These are phyloP conservation scores for Pseudocercospora vitis DNA, from an alignment of 2,329 filamentous ascomycete genomes.

Conservation along the genomic window DNA sequence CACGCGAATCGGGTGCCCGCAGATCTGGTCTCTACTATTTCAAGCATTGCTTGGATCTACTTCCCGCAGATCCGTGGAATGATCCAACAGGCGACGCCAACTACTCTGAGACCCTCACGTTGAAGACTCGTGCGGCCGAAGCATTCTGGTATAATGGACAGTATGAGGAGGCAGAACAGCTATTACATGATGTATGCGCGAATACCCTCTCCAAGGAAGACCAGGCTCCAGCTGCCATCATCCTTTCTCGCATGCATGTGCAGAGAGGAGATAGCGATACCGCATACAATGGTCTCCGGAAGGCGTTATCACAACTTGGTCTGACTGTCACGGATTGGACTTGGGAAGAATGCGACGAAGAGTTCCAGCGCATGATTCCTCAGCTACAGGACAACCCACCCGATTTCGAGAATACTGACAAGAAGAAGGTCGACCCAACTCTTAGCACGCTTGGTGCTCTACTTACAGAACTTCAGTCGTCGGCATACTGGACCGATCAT, in stretches of 20 bases:
- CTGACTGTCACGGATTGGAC: conserved; percentile 65
- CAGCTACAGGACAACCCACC: conserved; percentile 25
- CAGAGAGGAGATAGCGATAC: conserved; percentile 69
- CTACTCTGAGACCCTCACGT: conserved; percentile 80
- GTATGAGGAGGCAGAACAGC: conserved; percentile 62
- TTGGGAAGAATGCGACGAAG: conserved; percentile 74
- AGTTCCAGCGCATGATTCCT: conserved; percentile 58
- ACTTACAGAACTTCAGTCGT: conserved; percentile 47
- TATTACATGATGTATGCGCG: conserved; percentile 69
- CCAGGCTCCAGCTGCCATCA: conserved; percentile 76
- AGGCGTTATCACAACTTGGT: conserved; percentile 69
- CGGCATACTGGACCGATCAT: conserved; percentile 69
- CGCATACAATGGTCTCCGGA: conserved; percentile 69
- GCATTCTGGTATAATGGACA: conserved; percentile 78
- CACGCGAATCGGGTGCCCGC: conserved; percentile 78
- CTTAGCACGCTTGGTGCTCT: conserved; percentile 67
- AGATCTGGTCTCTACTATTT: conserved; percentile 83
- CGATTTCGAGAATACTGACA: conserved; percentile 18
- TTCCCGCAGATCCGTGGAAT: conserved; percentile 78
- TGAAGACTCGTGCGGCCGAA: conserved; percentile 78
- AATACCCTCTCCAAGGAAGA: conserved; percentile 72
- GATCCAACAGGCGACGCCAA: conserved; percentile 67
- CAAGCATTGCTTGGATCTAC: conserved; percentile 69
- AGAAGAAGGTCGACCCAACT: conserved; percentile 51
- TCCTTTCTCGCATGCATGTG: conserved; percentile 76